Percentiles rank a stretch among this genome's conserved stretches.
Evolutionary conservation across 176 grass and related monocot species (phyloP).

Genomic region (Themeda triandra): DNA sequence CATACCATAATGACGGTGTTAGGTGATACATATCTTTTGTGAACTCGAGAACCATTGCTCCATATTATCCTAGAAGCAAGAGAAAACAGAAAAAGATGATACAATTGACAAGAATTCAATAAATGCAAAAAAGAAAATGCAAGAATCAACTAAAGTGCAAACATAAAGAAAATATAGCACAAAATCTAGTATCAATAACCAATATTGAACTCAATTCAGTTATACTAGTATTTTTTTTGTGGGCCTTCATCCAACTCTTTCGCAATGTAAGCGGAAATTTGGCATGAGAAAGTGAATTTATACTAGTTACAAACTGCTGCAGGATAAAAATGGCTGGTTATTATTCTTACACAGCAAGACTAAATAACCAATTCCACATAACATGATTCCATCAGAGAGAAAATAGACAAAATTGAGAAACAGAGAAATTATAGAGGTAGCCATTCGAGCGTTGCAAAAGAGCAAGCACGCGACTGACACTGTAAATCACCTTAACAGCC

Average conservation of each 20-base stretch:
- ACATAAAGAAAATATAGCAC: not conserved
- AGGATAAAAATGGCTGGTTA: too few relatives aligned
- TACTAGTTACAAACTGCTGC: too few relatives aligned
- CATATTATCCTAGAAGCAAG: conserved; percentile 77
- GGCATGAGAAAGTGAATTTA: not conserved
- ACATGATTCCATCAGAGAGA: not conserved
- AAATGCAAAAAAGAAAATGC: not conserved
- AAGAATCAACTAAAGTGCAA: conserved; percentile 14
- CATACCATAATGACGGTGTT: conserved; percentile 89
- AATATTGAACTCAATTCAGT: not conserved
- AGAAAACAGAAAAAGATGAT: conserved; percentile 6
- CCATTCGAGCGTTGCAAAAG: not conserved
- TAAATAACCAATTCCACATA: too few relatives aligned
- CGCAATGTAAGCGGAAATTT: not conserved
- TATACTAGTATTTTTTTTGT: not conserved
- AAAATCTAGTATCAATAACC: not conserved
- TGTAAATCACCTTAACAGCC: not conserved
- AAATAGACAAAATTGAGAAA: not conserved
- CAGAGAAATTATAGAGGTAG: not conserved
- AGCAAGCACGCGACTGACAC: not conserved
- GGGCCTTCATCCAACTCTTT: not conserved
- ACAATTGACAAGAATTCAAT: not conserved
- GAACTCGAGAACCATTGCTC: conserved; percentile 82
- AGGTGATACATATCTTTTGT: conserved; percentile 74
- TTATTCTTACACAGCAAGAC: too few relatives aligned